Percentiles rank a stretch among this genome's conserved stretches.
Evolutionary conservation across 2,329 filamentous ascomycete species (phyloP).

Genomic region (Verticillium klebahnii): DNA sequence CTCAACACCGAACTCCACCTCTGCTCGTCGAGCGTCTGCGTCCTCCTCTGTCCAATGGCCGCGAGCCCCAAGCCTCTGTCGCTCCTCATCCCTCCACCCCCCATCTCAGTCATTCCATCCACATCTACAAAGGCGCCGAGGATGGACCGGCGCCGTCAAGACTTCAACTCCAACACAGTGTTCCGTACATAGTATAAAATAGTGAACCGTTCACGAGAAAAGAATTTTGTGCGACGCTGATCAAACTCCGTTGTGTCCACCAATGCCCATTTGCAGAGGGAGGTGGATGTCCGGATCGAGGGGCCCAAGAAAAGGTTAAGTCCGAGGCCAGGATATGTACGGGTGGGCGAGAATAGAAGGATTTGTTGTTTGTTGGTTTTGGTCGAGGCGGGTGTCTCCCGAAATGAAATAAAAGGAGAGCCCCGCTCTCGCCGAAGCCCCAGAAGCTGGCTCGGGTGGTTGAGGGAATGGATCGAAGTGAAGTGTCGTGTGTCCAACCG

Average conservation of each 20-base stretch:
- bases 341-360: slow-evolving; percentile 2
- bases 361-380: background rate
- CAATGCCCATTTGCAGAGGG: background rate
- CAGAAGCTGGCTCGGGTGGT: slow-evolving; percentile 7
- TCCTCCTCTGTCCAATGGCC: background rate
- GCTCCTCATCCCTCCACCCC: background rate
- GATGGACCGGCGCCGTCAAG: background rate
- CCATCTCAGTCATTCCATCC: background rate
- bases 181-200: background rate
- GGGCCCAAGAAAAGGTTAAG: slow-evolving; percentile 1
- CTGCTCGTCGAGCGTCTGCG: background rate
- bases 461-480: slow-evolving; percentile 10
- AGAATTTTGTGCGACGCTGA: background rate
- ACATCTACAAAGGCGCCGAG: background rate
- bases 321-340: slow-evolving; percentile 3
- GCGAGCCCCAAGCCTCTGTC: background rate
- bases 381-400: background rate
- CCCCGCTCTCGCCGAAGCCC: slow-evolving; percentile 2
- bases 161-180: background rate
- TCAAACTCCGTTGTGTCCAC: background rate
- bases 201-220: background rate
- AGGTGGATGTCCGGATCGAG: background rate
- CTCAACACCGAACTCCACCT: background rate
- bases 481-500: slow-evolving; percentile 7
- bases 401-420: background rate